Percentiles rank a stretch among this genome's conserved stretches.
phyloP scores from a whole-genome alignment of 306 rosid species.

The Leucaena leucocephala region DNA sequence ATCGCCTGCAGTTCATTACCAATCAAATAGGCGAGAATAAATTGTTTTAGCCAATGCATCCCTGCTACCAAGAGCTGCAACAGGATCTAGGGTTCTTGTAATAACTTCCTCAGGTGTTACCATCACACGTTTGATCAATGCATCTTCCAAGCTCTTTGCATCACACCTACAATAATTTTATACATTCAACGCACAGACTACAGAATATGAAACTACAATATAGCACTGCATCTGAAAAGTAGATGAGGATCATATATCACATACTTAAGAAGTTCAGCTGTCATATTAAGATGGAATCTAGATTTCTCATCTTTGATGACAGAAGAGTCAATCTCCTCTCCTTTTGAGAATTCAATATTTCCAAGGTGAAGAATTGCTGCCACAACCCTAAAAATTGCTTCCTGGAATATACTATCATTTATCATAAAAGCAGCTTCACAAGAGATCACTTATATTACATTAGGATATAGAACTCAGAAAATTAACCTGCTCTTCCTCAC shows the following conservation, averaged over 20 bases:
- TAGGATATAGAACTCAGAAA: slow-evolving; percentile 36
- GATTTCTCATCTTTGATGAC: slow-evolving; percentile 91
- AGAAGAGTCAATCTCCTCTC: slow-evolving; percentile 94
- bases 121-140: slow-evolving; percentile 97
- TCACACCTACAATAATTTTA: slow-evolving; percentile 65
- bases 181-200: slow-evolving; percentile 17
- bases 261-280: slow-evolving; percentile 92
- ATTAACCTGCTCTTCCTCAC: slow-evolving; percentile 91
- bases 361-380: slow-evolving; percentile 99
- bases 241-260: slow-evolving; percentile 34
- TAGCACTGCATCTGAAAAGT: slow-evolving; percentile 30
- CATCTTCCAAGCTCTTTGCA: slow-evolving; percentile 97
- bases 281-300: slow-evolving; percentile 84
- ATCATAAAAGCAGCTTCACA: slow-evolving; percentile 32
- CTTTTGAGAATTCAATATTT: slow-evolving; percentile 92
- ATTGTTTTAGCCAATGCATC: slow-evolving; percentile 96
- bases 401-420: slow-evolving; percentile 60
- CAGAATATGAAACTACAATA: slow-evolving; percentile 27
- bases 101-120: slow-evolving; percentile 98
- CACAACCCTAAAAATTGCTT: slow-evolving; percentile 90
- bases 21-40: slow-evolving; percentile 96
- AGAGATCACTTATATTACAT: slow-evolving; percentile 1
- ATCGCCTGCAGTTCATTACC: slow-evolving; percentile 58
- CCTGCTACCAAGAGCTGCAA: slow-evolving; percentile 91
- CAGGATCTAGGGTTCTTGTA: slow-evolving; percentile 98